Conservation (phyloP, 2,329 filamentous ascomycete species). For the Amauroascus niger region DNA sequence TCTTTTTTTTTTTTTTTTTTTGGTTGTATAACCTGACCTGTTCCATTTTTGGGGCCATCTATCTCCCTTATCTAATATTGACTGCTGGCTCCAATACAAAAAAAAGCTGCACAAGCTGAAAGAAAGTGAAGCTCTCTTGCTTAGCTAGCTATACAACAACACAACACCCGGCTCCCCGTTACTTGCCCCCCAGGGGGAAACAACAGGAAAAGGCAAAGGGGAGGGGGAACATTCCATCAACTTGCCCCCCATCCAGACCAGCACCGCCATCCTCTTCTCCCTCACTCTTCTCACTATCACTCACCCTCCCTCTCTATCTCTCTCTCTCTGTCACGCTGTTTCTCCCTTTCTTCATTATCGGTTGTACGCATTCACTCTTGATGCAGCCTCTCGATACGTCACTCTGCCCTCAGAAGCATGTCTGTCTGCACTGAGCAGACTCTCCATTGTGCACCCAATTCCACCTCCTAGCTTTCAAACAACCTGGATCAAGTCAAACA, state of each 20-base stretch:
- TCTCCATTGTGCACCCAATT: conserved; percentile 6
- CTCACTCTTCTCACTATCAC: not conserved
- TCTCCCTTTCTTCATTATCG: not conserved
- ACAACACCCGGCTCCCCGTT: too few relatives aligned
- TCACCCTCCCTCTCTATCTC: not conserved
- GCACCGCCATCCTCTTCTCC: not conserved
- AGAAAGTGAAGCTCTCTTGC: too few relatives aligned
- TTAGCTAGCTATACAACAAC: too few relatives aligned
- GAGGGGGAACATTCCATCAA: too few relatives aligned
- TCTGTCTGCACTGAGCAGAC: conserved; percentile 4
- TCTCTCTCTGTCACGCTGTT: not conserved
- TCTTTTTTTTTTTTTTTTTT: too few relatives aligned
- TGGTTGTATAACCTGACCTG: conserved; percentile 9
- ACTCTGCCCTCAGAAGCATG: conserved; percentile 7
- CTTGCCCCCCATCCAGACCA: too few relatives aligned
- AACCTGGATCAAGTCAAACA: conserved; percentile 18
- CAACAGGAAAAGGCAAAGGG: too few relatives aligned
- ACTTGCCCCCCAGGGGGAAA: too few relatives aligned
- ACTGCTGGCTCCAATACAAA: too few relatives aligned
- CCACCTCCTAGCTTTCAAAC: not conserved
- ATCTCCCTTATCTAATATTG: too few relatives aligned
- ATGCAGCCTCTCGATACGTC: not conserved
- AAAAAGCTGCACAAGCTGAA: too few relatives aligned
- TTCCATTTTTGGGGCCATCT: conserved; percentile 7
- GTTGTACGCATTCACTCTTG: too few relatives aligned